phyloP scores from a whole-genome alignment of 352 stramenopile genomes.

The Globisporangium carolinianum region DNA sequence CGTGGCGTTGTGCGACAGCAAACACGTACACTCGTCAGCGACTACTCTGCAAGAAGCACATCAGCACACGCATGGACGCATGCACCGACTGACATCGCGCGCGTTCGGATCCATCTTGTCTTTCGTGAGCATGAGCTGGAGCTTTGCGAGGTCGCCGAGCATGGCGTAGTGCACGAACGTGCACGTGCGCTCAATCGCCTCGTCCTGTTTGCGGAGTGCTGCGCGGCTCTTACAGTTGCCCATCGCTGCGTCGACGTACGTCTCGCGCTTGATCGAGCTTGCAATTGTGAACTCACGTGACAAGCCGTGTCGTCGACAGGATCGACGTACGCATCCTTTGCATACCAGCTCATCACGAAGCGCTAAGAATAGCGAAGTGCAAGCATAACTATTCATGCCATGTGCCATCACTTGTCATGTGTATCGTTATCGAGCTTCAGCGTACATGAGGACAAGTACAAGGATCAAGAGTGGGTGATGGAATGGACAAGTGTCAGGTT shows the following conservation, averaged over 20 bases:
- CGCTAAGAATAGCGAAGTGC: no score
- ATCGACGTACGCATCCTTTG: not conserved
- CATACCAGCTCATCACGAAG: not conserved
- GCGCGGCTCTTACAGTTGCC: conserved; percentile 12
- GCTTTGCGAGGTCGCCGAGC: conserved; percentile 33
- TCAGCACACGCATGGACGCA: no score
- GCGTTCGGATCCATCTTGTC: conserved; percentile 42
- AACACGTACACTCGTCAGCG: not conserved
- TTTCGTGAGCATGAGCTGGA: conserved; percentile 44
- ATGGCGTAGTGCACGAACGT: conserved; percentile 55
- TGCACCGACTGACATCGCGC: conserved; percentile 31
- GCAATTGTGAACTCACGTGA: no score
- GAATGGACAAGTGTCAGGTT: no score
- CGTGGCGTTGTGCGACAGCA: not conserved
- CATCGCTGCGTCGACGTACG: conserved; percentile 5
- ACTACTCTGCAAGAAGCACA: no score
- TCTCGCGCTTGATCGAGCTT: no score
- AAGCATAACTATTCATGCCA: no score
- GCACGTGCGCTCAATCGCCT: conserved; percentile 27
- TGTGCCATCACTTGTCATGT: no score
- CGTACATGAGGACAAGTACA: no score
- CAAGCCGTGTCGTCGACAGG: no score
- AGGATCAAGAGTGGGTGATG: no score
- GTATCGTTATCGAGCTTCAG: no score
- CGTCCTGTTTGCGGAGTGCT: conserved; percentile 19